Evolutionary conservation across 768 basidiomycete species (phyloP).

Genomic region (Leccinum longicurvipes): DNA sequence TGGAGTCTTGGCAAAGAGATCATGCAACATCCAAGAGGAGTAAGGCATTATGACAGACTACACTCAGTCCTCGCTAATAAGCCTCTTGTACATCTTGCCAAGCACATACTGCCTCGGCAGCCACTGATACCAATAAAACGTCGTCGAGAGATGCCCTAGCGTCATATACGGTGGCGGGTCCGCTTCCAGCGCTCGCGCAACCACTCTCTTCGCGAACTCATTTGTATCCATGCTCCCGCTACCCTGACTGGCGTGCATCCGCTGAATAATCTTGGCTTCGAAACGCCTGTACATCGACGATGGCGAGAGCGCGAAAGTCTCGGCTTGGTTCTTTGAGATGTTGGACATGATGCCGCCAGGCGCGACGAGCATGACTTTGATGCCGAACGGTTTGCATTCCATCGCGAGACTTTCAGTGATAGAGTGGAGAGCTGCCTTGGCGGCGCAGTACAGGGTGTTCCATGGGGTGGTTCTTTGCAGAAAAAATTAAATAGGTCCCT

Average conservation of each 20-base stretch:
- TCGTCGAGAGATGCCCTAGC: slow-evolving; percentile 41
- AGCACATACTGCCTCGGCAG: slow-evolving; percentile 25
- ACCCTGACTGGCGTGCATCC: slow-evolving; percentile 54
- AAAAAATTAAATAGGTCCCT: no score
- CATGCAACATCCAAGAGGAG: no score
- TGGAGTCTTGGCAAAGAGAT: no score
- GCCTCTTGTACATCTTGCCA: slow-evolving; percentile 7
- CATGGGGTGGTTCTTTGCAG: slow-evolving; percentile 66
- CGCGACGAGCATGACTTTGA: slow-evolving; percentile 65
- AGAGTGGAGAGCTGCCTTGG: slow-evolving; percentile 56
- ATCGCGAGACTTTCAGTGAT: slow-evolving; percentile 64
- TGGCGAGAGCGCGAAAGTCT: slow-evolving; percentile 43
- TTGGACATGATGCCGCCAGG: slow-evolving; percentile 68
- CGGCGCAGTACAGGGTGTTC: slow-evolving; percentile 55
- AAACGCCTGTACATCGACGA: slow-evolving; percentile 54
- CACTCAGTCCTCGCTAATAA: no score
- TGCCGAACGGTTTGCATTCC: slow-evolving; percentile 71
- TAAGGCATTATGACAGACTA: no score
- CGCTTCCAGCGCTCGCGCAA: slow-evolving; percentile 42
- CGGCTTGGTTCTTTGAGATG: slow-evolving; percentile 50
- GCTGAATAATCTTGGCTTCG: slow-evolving; percentile 49
- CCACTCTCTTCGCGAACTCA: slow-evolving; percentile 52
- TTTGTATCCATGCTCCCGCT: slow-evolving; percentile 45
- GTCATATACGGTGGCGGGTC: slow-evolving; percentile 51
- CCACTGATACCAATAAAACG: slow-evolving; percentile 19